A percentile compares a stretch with the other conserved stretches of the same genome.
Evolutionary conservation across 2,329 filamentous ascomycete genomes (phyloP).

Genomic region (Botrytis sinoallii): DNA sequence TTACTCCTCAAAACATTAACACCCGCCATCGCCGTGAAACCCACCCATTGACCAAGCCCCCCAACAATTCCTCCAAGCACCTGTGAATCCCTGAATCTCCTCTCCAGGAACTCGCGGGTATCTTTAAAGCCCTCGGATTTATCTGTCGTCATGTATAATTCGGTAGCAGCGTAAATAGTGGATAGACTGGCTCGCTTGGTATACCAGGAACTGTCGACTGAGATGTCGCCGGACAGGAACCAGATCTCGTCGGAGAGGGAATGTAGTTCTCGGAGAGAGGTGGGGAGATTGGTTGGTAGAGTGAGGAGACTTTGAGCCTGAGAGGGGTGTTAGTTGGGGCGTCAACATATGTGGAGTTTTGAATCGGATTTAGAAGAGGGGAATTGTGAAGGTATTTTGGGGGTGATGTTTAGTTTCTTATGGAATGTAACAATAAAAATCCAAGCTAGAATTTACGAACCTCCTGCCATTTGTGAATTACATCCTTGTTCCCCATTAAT

Average conservation of each 20-base stretch:
- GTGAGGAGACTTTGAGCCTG: constrained; percentile 83
- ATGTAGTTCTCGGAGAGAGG: constrained; percentile 75
- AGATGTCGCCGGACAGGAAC: constrained; percentile 76
- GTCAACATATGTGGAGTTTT: background rate
- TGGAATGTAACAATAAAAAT: background rate
- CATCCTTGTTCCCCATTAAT: constrained; percentile 67
- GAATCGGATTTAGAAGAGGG: background rate
- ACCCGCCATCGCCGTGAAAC: constrained; percentile 73
- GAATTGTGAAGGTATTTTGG: background rate
- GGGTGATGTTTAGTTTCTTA: background rate
- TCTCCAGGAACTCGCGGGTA: constrained; percentile 75
- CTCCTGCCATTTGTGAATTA: constrained; percentile 83
- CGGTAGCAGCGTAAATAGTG: constrained; percentile 70
- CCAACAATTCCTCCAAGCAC: constrained; percentile 60
- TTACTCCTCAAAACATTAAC: constrained; percentile 86
- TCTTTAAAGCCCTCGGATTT: constrained; percentile 67
- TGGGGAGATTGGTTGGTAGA: constrained; percentile 71
- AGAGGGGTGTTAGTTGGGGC: background rate
- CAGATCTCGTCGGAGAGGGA: constrained; percentile 88
- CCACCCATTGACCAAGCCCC: constrained; percentile 71
- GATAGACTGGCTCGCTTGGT: constrained; percentile 62
- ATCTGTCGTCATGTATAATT: constrained; percentile 95
- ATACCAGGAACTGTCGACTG: constrained; percentile 88
- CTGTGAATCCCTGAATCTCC: constrained; percentile 64
- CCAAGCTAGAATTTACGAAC: constrained; percentile 45